phyloP scores from a whole-genome alignment of 1,139 yeast species.

The Protomyces gravidus region DNA sequence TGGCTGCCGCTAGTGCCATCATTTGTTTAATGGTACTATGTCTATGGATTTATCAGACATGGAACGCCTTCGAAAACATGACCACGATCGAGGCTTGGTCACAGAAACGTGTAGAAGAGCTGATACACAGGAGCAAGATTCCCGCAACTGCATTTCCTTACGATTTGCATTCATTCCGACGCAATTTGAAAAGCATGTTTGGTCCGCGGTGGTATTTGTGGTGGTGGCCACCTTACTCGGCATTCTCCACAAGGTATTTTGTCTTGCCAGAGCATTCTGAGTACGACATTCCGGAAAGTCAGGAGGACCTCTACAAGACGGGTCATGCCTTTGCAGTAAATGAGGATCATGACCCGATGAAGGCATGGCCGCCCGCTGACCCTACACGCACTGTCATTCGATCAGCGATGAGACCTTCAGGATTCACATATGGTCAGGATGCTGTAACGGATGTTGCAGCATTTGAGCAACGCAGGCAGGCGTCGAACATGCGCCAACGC shows the following conservation, averaged over 20 bases:
- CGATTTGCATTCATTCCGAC: conserved; percentile 46
- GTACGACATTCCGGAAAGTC: not conserved
- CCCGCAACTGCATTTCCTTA: conserved; percentile 63
- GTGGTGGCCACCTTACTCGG: conserved; percentile 22
- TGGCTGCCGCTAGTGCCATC: not conserved
- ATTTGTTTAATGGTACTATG: conserved; percentile 54
- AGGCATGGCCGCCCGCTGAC: conserved; percentile 15
- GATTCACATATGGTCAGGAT: not conserved
- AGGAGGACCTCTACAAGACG: not conserved
- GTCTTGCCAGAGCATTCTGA: not conserved
- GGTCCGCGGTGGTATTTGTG: conserved; percentile 13
- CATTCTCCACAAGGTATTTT: not conserved
- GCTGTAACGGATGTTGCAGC: not conserved
- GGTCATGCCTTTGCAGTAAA: conserved; percentile 34
- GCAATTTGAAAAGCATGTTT: conserved; percentile 11
- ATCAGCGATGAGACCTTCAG: not conserved
- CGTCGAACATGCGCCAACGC: not conserved
- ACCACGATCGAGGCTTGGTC: conserved; percentile 95
- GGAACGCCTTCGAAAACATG: conserved; percentile 62
- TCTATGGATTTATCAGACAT: conserved; percentile 54
- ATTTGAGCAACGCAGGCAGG: not conserved
- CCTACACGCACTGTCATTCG: not conserved
- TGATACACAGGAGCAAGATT: conserved; percentile 31
- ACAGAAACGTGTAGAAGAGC: conserved; percentile 65
- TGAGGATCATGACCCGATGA: conserved; percentile 16